Evolutionary conservation across 2,329 filamentous ascomycete genomes (phyloP).

Genomic region (Cladosporium sp.): DNA sequence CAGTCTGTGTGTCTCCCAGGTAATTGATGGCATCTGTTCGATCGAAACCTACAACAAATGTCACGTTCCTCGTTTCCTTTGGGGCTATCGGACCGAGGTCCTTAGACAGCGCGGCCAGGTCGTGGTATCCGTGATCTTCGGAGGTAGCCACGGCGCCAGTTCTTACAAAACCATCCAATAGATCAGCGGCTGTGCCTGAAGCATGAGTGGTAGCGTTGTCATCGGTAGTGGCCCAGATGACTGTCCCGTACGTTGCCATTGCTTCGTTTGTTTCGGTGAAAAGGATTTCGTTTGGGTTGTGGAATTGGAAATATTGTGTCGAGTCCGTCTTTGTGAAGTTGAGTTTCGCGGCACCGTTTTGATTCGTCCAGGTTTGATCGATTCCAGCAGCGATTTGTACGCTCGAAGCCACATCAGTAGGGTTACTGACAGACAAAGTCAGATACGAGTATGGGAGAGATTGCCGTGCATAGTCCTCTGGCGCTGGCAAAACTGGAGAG

Average conservation of each 20-base stretch:
- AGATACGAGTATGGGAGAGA: slow-evolving; percentile 40
- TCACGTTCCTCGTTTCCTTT: slow-evolving; percentile 19
- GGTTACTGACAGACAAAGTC: slow-evolving; percentile 28
- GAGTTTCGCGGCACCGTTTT: slow-evolving; percentile 27
- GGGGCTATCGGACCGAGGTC: slow-evolving; percentile 21
- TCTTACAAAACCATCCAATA: slow-evolving; percentile 8
- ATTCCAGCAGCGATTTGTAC: slow-evolving; percentile 40
- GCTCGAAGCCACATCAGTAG: neutral
- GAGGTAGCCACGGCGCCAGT: neutral
- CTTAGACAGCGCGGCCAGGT: slow-evolving; percentile 26
- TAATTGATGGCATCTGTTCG: slow-evolving; percentile 29
- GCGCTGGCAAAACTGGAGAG: slow-evolving; percentile 36
- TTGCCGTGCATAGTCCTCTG: slow-evolving; percentile 36
- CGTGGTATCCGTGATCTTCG: neutral
- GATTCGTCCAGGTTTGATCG: slow-evolving; percentile 39
- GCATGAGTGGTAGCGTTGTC: slow-evolving; percentile 16
- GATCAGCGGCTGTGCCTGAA: slow-evolving; percentile 19
- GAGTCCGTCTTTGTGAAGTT: slow-evolving; percentile 24
- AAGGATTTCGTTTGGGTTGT: slow-evolving; percentile 27
- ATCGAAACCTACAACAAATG: slow-evolving; percentile 29
- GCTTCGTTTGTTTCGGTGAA: slow-evolving; percentile 28
- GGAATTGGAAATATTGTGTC: slow-evolving; percentile 26
- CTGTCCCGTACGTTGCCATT: slow-evolving; percentile 29
- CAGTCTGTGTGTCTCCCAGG: slow-evolving; percentile 28
- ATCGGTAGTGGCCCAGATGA: slow-evolving; percentile 24